Evolutionary conservation across 345 rosid species (phyloP), one percentile per base, ranked within the genome.

Genomic region (Linum trigynum): DNA sequence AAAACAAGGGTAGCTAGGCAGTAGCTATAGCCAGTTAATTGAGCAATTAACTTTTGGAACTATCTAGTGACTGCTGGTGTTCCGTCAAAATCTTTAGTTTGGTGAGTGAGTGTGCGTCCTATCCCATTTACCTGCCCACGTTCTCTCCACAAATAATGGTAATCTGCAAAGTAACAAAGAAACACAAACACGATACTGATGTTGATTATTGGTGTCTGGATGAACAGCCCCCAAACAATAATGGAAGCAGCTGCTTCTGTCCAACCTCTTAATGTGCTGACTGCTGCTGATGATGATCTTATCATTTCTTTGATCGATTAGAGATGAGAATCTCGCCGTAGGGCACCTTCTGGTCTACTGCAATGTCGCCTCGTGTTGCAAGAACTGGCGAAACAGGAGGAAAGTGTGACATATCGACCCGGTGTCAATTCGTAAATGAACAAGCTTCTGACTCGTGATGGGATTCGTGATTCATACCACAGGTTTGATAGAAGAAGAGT

Each of bases 301-400:
- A 38, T 74, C 66, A 85, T 84, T 83, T 84, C 61, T 78, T 88
- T 45, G 81, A 61, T 75, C 96, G 95, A 75, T 76, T 79, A 32
- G 88, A 83, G 68, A 92, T 77, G 72, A 82, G 77, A 77, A 90
- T 81, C 61, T 89, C 97, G 5, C 91, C 91, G 56, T 79, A 90
- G 63, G 98, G 85, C 45, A 64, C 58, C 56, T 68, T 64, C 51
- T 90, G 97, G 53, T 80, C 73, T 59, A 92, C 96, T 70, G 62
- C 76, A 45, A 92, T 75, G 65, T 53, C 43, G 67, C 82, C 88
- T 2, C 71, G 87, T 66, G 94, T 68, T 0, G 87, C 88, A 58
- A 90, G 83, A 69, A 90, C 97, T 92, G 90, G 73, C 63, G 4
- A 63, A 8, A 41, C 39, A 9, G 56, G n/a, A 64, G 60, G 58